phyloP scores from a whole-genome alignment of 106 monocot species.

The Dendrobium nobile region DNA sequence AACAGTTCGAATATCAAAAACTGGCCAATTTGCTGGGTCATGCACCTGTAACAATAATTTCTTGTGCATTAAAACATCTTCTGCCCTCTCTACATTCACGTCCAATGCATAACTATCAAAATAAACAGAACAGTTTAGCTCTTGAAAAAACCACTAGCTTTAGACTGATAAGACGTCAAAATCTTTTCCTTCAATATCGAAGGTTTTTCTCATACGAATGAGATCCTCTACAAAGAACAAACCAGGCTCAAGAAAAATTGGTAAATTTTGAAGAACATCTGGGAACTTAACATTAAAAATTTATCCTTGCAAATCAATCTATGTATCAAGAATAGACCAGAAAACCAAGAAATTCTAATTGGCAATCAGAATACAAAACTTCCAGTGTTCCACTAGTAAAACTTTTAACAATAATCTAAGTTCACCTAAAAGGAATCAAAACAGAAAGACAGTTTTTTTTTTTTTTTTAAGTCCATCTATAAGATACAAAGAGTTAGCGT shows the following conservation, averaged over 20 bases:
- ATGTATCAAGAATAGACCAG: background rate
- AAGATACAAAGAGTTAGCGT: no score
- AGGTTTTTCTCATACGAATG: background rate
- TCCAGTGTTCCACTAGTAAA: background rate
- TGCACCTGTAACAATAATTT: slow-evolving; percentile 53
- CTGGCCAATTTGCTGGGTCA: slow-evolving; percentile 47
- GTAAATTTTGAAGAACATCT: background rate
- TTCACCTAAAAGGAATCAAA: no score
- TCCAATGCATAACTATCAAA: slow-evolving; percentile 68
- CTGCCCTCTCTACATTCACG: slow-evolving; percentile 86
- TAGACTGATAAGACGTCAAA: background rate
- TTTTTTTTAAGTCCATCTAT: no score
- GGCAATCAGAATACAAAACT: background rate
- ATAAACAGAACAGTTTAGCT: background rate
- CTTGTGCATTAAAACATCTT: slow-evolving; percentile 75
- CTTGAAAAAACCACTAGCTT: background rate
- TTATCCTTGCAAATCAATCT: background rate
- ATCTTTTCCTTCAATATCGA: background rate
- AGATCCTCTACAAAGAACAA: background rate
- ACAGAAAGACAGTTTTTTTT: no score
- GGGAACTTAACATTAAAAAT: background rate
- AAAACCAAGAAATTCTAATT: background rate
- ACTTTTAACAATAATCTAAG: background rate
- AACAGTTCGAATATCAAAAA: slow-evolving; percentile 55
- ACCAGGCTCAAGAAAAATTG: background rate